These are phyloP conservation scores for Ascochyta pisi DNA, from an alignment of 2,329 filamentous ascomycete genomes.

Conservation along the genomic window DNA sequence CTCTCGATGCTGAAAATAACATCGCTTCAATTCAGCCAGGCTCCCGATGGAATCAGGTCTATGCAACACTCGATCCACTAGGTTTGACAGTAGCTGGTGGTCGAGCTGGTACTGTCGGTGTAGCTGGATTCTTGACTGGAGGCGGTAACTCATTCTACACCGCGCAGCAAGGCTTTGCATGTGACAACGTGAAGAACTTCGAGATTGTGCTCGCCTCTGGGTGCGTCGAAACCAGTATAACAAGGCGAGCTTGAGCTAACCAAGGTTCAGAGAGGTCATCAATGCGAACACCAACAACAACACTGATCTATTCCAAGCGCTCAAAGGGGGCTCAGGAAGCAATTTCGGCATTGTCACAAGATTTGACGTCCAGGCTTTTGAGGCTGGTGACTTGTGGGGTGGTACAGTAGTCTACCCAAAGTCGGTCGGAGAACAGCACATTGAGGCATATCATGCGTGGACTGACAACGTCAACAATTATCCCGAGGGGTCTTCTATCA, in stretches of 20 bases:
- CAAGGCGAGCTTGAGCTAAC: no score
- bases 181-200: no score
- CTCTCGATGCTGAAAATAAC: conserved; percentile 14
- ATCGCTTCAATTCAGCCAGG: conserved; percentile 37
- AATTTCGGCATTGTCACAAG: conserved; percentile 53
- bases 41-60: conserved; percentile 46
- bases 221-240: no score
- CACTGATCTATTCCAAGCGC: conserved; percentile 47
- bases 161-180: conserved; percentile 8
- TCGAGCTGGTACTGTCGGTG: conserved; percentile 34
- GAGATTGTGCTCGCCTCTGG: no score
- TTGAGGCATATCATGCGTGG: conserved; percentile 30
- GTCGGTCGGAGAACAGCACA: conserved; percentile 21
- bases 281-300: conserved; percentile 45
- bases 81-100: conserved; percentile 32
- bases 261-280: conserved; percentile 4
- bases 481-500: conserved; percentile 27
- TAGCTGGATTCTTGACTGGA: conserved; percentile 37
- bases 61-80: conserved; percentile 28
- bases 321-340: conserved; percentile 49
- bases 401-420: conserved; percentile 25
- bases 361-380: conserved; percentile 38
- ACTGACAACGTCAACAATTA: conserved; percentile 34
- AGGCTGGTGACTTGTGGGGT: conserved; percentile 35
- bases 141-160: conserved; percentile 39